phyloP scores from a whole-genome alignment of 176 grass and related monocot genomes.

The Cenchrus americanus region DNA sequence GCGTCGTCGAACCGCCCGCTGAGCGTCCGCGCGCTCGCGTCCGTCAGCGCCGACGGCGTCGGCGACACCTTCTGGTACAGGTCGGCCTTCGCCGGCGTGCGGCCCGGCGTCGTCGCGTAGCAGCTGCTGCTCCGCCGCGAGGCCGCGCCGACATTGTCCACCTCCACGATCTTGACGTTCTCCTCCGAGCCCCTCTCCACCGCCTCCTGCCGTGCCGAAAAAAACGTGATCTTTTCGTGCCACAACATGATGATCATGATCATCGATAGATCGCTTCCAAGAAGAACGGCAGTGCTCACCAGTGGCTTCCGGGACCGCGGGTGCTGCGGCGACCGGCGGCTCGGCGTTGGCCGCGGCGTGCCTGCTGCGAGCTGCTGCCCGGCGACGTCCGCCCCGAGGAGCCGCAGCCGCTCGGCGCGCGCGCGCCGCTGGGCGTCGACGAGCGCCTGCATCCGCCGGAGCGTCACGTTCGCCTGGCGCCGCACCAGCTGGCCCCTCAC shows the following conservation, averaged over 20 bases:
- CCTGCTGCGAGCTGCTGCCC: neutral
- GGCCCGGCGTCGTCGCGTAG: conserved; percentile 14
- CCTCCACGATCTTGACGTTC: conserved; percentile 50
- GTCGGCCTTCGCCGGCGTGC: conserved; percentile 29
- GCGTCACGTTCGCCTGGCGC: conserved; percentile 59
- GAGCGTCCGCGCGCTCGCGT: conserved; percentile 53
- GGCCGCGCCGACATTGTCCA: conserved; percentile 35
- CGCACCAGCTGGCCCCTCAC: conserved; percentile 72
- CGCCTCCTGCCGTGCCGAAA: neutral
- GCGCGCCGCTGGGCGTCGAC: conserved; percentile 58
- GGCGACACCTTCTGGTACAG: conserved; percentile 40
- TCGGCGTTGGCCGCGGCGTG: conserved; percentile 20
- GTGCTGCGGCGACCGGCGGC: conserved; percentile 53
- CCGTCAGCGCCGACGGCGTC: conserved; percentile 47
- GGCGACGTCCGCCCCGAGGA: conserved; percentile 32
- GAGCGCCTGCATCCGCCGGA: conserved; percentile 75
- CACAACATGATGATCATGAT: neutral
- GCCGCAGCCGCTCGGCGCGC: conserved; percentile 40
- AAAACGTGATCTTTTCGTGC: neutral
- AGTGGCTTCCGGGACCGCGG: conserved; percentile 29
- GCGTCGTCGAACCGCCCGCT: conserved; percentile 51
- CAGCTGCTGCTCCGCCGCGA: conserved; percentile 7
- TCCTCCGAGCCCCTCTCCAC: conserved; percentile 34
- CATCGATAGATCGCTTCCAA: neutral
- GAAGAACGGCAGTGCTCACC: neutral